These are phyloP conservation scores for Hawksworthiomyces lignivorus DNA, from an alignment of 2,329 filamentous ascomycete genomes.

Conservation along the genomic window DNA sequence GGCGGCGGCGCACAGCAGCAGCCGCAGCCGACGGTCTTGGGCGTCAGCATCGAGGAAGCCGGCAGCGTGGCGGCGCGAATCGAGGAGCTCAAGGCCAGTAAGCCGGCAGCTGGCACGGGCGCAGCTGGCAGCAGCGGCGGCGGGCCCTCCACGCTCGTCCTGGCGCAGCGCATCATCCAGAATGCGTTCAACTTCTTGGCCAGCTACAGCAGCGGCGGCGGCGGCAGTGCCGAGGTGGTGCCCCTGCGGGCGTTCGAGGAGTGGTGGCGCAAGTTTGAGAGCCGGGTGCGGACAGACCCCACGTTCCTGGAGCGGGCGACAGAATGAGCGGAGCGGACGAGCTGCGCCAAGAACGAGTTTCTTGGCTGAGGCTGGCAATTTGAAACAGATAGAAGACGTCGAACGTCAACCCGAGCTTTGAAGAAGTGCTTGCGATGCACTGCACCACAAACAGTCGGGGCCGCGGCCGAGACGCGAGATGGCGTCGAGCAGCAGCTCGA, in stretches of 20 bases:
- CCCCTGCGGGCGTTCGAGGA: conserved; percentile 93
- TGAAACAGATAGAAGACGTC: too few species aligned
- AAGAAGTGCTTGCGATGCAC: too few species aligned
- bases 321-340: too few species aligned
- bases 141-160: conserved; percentile 51
- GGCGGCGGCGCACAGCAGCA: conserved; percentile 10
- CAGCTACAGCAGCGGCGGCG: conserved; percentile 53
- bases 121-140: conserved; percentile 6
- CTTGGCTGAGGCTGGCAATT: too few species aligned
- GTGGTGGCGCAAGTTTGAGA: conserved; percentile 97
- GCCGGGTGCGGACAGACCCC: conserved; percentile 75
- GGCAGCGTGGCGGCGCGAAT: conserved; percentile 64
- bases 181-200: conserved; percentile 97
- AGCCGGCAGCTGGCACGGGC: conserved; percentile 19
- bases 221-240: conserved; percentile 66
- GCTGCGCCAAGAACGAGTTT: too few species aligned
- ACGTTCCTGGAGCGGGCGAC: conserved; percentile 67
- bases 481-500: too few species aligned
- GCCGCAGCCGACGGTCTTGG: conserved; percentile 48
- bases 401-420: too few species aligned
- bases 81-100: conserved; percentile 44
- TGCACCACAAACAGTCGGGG: too few species aligned
- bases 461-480: too few species aligned
- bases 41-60: conserved; percentile 73
- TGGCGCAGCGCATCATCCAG: conserved; percentile 90